These are phyloP conservation scores for Dichotomopilus funicola DNA, from an alignment of 2,329 filamentous ascomycete species.

Conservation along the genomic window DNA sequence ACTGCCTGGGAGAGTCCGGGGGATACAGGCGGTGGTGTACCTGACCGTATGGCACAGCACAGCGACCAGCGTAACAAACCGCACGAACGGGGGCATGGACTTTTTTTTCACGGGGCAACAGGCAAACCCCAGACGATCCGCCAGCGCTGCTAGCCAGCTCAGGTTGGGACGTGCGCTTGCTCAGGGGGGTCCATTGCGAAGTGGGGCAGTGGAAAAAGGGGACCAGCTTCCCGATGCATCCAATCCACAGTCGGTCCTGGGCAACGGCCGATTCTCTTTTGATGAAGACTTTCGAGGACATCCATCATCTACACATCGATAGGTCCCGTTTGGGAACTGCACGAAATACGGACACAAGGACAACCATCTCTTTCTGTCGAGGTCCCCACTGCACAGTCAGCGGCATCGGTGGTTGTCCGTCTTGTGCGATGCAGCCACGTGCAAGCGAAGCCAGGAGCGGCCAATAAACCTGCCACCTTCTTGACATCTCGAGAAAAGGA, in stretches of 20 bases:
- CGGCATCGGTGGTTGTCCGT: neutral
- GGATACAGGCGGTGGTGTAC: neutral
- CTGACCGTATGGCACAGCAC: constrained; percentile 12
- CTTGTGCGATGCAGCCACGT: neutral
- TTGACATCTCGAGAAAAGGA: too few relatives aligned
- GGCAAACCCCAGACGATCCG: neutral
- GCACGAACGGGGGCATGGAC: too few relatives aligned
- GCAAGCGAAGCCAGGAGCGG: neutral
- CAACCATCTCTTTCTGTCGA: too few relatives aligned
- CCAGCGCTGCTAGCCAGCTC: neutral
- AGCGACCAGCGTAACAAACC: constrained; percentile 6
- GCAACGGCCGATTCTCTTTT: neutral
- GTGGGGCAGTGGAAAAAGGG: constrained; percentile 11
- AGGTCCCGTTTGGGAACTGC: neutral
- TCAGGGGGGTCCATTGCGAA: constrained; percentile 5
- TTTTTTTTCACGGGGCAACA: constrained; percentile 23
- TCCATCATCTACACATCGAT: neutral
- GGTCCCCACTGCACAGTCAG: too few relatives aligned
- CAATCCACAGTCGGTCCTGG: neutral
- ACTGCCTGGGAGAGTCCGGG: constrained; percentile 1
- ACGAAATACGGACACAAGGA: too few relatives aligned
- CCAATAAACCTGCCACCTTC: neutral
- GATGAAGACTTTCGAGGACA: neutral
- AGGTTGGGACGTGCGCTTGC: constrained; percentile 5
- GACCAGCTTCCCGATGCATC: neutral